These are phyloP conservation scores for Grigorovia transvaalensis DNA, from an alignment of 805 yeast species.

Conservation along the genomic window DNA sequence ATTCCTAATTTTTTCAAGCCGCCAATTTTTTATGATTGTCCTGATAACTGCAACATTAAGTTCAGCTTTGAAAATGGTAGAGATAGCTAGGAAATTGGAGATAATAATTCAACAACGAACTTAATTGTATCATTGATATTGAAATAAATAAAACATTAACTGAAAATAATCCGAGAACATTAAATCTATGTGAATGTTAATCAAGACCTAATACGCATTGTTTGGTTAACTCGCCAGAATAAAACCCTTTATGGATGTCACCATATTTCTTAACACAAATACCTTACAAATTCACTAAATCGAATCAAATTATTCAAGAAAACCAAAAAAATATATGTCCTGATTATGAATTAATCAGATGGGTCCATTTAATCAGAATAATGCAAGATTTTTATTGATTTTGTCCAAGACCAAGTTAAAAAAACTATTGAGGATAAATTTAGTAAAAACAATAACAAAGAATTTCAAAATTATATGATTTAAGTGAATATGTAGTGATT, in stretches of 20 bases:
- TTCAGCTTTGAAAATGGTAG: not conserved
- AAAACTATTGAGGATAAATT: not conserved
- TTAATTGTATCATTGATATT: not conserved
- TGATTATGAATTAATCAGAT: not conserved
- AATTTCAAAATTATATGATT: not conserved
- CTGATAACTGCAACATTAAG: not conserved
- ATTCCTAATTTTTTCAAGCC: not conserved
- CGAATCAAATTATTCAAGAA: not conserved
- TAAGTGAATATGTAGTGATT: not conserved
- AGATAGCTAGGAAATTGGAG: not conserved
- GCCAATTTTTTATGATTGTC: not conserved
- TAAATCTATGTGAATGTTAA: not conserved
- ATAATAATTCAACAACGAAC: not conserved
- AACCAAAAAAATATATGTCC: not conserved
- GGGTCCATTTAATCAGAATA: not conserved
- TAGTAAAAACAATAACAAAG: not conserved
- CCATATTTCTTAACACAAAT: not conserved
- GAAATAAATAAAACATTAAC: too few species aligned
- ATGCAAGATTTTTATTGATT: not conserved
- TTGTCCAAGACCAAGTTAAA: not conserved
- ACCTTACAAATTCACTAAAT: not conserved
- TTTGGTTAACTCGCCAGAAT: too few species aligned
- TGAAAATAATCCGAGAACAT: not conserved
- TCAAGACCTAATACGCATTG: not conserved
- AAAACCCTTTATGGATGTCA: not conserved